Evolutionary conservation across 2,329 filamentous ascomycete species (phyloP).

Genomic region (Diaporthe sp.): DNA sequence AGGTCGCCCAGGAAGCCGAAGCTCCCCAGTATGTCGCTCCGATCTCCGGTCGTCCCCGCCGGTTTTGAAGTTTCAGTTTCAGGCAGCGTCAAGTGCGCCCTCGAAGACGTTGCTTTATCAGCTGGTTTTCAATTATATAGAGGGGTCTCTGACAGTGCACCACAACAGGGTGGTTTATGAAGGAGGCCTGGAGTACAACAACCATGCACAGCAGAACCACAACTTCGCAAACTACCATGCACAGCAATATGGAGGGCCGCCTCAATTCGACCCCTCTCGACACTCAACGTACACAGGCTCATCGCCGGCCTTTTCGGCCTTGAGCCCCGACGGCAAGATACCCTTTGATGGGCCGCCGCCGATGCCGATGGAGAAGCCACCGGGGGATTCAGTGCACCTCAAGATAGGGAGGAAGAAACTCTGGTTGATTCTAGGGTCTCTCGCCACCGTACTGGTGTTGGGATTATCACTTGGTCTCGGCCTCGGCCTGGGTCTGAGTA

Average conservation of each 20-base stretch:
- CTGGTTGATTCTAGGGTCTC: not conserved
- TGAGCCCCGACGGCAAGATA: conserved; percentile 17
- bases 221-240: not conserved
- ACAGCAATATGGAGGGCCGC: not conserved
- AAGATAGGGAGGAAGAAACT: conserved; percentile 14
- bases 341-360: not conserved
- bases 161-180: conserved; percentile 6
- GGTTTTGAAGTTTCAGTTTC: not conserved
- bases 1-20: conserved; percentile 17
- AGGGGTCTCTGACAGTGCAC: not conserved
- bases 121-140: not conserved
- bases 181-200: conserved; percentile 4
- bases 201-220: not conserved
- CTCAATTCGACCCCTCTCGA: not conserved
- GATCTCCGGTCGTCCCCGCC: not conserved
- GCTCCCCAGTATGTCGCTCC: conserved; percentile 15
- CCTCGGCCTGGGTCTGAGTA: conserved; percentile 23
- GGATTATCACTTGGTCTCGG: conserved; percentile 21
- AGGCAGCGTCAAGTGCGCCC: not conserved
- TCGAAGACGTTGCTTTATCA: not conserved
- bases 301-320: not conserved
- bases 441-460: not conserved
- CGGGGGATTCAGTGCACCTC: not conserved
- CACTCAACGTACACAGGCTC: not conserved
- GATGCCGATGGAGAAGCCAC: not conserved